These are phyloP conservation scores for Calonectria hongkongensis DNA, from an alignment of 2,329 filamentous ascomycete genomes.

Conservation along the genomic window DNA sequence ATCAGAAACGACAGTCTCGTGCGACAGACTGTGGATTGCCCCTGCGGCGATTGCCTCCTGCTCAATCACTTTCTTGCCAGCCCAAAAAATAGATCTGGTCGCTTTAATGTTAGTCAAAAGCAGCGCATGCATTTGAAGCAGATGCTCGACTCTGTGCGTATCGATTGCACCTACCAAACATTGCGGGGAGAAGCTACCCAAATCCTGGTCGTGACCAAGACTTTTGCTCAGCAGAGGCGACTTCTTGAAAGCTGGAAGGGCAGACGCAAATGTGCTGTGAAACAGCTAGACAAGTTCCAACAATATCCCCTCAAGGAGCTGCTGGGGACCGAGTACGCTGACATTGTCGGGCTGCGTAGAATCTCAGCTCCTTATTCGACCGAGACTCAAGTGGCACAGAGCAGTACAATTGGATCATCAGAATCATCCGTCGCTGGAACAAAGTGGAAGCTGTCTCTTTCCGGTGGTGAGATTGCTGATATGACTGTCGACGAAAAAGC, in stretches of 20 bases:
- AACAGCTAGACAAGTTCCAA: not conserved
- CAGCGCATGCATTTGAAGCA: slow-evolving; percentile 50
- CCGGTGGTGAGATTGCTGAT: no score
- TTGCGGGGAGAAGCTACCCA: not conserved
- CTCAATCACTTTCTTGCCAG: slow-evolving; percentile 55
- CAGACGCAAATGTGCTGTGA: not conserved
- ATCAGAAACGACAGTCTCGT: slow-evolving; percentile 4
- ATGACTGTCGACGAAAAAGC: no score
- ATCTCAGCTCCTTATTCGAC: not conserved
- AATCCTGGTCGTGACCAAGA: slow-evolving; percentile 16
- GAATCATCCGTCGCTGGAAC: not conserved
- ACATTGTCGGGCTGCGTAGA: not conserved
- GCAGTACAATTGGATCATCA: not conserved
- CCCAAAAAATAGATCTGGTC: slow-evolving; percentile 15
- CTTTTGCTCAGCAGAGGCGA: not conserved
- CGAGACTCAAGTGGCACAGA: no score
- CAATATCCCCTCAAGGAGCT: not conserved
- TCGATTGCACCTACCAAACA: slow-evolving; percentile 51
- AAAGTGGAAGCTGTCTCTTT: no score
- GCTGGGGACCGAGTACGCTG: not conserved
- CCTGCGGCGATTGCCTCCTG: slow-evolving; percentile 50
- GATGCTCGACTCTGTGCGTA: slow-evolving; percentile 29
- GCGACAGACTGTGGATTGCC: slow-evolving; percentile 41
- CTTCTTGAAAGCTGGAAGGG: not conserved
- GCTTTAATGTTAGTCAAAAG: slow-evolving; percentile 43